phyloP scores from a whole-genome alignment of 2,329 filamentous ascomycete genomes.

The Aspergillus unguis region DNA sequence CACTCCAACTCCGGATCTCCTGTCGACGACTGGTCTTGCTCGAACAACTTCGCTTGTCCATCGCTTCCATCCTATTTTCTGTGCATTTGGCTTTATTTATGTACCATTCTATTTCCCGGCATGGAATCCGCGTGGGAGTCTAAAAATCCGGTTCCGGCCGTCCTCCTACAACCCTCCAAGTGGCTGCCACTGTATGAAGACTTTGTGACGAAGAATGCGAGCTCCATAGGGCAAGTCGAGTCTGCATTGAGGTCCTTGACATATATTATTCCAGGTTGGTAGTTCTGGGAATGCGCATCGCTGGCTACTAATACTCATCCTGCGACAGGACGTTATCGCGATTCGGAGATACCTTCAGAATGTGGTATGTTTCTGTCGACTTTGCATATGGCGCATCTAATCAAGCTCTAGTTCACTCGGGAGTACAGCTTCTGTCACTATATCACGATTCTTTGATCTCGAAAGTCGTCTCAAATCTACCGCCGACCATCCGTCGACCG shows the following conservation, averaged over 20 bases:
- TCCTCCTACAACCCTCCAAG: conserved; percentile 37
- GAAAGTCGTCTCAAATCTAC: conserved; percentile 57
- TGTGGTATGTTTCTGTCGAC: conserved; percentile 53
- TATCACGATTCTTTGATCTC: conserved; percentile 89
- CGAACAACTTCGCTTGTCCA: not conserved
- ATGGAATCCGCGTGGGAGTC: conserved; percentile 35
- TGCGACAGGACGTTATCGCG: conserved; percentile 47
- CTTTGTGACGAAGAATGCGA: conserved; percentile 92
- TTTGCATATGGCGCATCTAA: conserved; percentile 14
- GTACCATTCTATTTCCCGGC: not conserved
- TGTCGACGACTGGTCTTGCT: not conserved
- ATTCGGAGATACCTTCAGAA: conserved; percentile 93
- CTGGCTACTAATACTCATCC: not conserved
- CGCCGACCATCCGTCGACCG: conserved; percentile 48
- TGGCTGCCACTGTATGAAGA: conserved; percentile 51
- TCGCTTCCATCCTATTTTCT: not conserved
- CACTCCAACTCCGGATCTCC: conserved; percentile 6
- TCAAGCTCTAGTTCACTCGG: conserved; percentile 63
- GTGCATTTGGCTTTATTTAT: not conserved
- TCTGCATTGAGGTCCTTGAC: conserved; percentile 87
- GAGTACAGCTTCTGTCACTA: conserved; percentile 82
- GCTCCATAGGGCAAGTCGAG: conserved; percentile 92
- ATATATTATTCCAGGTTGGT: conserved; percentile 80
- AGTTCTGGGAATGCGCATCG: too few species aligned
- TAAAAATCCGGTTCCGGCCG: conserved; percentile 27